These are phyloP conservation scores for Tetracladium marchalianum DNA, from an alignment of 495 filamentous ascomycete species.

Conservation along the genomic window DNA sequence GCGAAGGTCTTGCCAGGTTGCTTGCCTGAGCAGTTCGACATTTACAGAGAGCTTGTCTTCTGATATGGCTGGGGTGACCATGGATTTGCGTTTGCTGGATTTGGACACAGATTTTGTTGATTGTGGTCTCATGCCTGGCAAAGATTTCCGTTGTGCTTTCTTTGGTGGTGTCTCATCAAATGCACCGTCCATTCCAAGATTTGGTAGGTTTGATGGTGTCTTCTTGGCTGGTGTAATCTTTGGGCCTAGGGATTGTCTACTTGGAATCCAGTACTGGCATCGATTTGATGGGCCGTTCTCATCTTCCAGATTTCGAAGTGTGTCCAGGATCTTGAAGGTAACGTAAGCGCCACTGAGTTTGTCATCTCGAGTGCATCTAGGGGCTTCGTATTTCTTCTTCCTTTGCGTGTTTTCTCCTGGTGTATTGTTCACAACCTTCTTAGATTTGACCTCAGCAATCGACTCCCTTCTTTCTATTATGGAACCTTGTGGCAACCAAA, in stretches of 20 bases:
- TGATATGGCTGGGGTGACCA: too few species aligned
- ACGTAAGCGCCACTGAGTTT: conserved; percentile 15
- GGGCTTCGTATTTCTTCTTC: conserved; percentile 1
- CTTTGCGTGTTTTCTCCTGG: not conserved
- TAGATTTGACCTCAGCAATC: not conserved
- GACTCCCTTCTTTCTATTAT: conserved; percentile 9
- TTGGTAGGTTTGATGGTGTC: not conserved
- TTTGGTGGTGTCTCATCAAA: too few species aligned
- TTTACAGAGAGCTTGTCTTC: too few species aligned
- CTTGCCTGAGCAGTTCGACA: too few species aligned
- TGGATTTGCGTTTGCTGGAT: too few species aligned
- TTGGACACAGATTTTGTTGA: too few species aligned
- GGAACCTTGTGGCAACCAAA: conserved; percentile 36
- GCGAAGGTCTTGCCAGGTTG: too few species aligned
- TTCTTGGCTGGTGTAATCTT: not conserved
- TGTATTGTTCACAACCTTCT: not conserved
- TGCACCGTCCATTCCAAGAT: not conserved
- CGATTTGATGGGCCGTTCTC: not conserved
- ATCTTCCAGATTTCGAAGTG: conserved; percentile 7
- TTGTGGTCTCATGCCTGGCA: too few species aligned
- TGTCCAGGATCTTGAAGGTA: conserved; percentile 20
- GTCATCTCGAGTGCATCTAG: conserved; percentile 9
- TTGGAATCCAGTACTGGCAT: conserved; percentile 5
- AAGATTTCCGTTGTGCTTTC: too few species aligned
- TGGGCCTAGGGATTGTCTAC: not conserved